These are phyloP conservation scores for Fusarium protoensiforme DNA, from an alignment of 2,329 filamentous ascomycete genomes.

Conservation along the genomic window DNA sequence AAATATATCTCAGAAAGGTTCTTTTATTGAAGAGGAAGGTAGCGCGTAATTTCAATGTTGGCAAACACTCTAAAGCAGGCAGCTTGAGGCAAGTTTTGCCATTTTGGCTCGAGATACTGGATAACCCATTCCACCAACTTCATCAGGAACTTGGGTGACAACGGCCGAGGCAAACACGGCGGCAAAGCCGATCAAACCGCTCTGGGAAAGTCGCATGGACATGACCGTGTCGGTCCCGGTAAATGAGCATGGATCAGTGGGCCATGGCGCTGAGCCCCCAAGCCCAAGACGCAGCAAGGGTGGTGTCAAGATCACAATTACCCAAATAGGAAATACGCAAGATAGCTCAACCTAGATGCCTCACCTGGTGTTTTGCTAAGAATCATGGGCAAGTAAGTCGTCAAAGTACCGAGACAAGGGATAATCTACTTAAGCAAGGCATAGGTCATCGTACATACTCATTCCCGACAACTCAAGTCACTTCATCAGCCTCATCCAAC, in stretches of 20 bases:
- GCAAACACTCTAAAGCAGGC: not conserved
- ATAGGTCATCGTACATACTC: not conserved
- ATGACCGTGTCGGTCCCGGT: not conserved
- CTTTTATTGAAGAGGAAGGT: not conserved
- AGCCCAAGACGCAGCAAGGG: not conserved
- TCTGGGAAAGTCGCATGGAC: not conserved
- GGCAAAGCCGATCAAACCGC: not conserved
- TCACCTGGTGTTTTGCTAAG: not conserved
- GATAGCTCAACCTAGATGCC: not conserved
- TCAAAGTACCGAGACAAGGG: not conserved
- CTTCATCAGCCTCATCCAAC: not conserved
- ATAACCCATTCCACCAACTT: not conserved
- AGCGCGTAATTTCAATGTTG: not conserved
- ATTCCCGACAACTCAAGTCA: not conserved
- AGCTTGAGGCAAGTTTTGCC: not conserved
- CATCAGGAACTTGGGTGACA: not conserved
- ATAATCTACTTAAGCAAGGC: slow-evolving; percentile 15
- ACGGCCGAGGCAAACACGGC: not conserved
- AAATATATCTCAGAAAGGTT: not conserved
- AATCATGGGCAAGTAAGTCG: not conserved
- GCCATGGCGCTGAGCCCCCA: not conserved
- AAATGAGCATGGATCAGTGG: not conserved
- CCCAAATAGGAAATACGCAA: slow-evolving; percentile 20
- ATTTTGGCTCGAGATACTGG: not conserved
- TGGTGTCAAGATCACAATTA: not conserved